Evolutionary conservation across 129 eudicot genomes (phyloP).

Genomic region (Arctium minus): DNA sequence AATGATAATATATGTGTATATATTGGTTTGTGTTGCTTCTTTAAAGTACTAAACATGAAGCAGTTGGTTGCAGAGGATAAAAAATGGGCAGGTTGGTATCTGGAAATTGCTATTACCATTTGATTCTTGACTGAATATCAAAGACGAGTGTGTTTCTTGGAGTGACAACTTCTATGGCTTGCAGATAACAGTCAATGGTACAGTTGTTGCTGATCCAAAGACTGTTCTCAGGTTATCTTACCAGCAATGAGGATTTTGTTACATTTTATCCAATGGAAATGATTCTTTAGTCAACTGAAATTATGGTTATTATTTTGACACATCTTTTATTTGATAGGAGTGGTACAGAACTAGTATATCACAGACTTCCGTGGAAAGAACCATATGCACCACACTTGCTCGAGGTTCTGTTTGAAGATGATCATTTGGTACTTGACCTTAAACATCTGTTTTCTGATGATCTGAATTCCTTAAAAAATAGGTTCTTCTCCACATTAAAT

Average conservation of each 20-base stretch:
- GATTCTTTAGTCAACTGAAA: background rate
- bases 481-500: background rate
- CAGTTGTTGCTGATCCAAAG: conserved; percentile 49
- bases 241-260: background rate
- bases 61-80: conserved; percentile 97
- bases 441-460: background rate
- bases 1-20: background rate
- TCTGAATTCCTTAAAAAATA: background rate
- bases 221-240: conserved; percentile 50
- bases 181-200: conserved; percentile 68
- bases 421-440: conserved; percentile 61
- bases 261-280: background rate
- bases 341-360: conserved; percentile 60
- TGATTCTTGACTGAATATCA: conserved; percentile 8
- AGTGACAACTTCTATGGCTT: conserved; percentile 20
- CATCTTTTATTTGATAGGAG: conserved; percentile 29
- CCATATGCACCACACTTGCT: conserved; percentile 78
- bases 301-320: background rate
- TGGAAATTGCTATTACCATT: background rate
- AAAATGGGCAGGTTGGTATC: conserved; percentile 65
- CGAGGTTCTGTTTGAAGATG: conserved; percentile 77
- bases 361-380: conserved; percentile 90
- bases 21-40: background rate
- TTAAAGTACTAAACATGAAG: conserved; percentile 27
- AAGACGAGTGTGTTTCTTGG: conserved; percentile 2